Evolutionary conservation across 1,284 basidiomycete genomes (phyloP).

Genomic region (Leccinum ponderosum): DNA sequence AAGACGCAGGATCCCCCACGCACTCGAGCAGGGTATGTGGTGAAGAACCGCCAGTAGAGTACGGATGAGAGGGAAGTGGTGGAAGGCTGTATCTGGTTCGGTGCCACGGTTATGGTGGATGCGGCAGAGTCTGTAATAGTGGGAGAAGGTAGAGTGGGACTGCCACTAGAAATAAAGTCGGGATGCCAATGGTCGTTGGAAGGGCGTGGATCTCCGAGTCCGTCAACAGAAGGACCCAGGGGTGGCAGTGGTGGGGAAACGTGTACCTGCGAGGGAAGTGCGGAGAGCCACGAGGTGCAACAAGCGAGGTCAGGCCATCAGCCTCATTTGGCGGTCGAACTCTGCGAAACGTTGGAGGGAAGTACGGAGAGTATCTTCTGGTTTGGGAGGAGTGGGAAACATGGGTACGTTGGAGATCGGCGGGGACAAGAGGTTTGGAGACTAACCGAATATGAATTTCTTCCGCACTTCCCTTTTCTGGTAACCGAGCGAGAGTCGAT

Average conservation of each 20-base stretch:
- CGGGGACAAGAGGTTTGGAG: too few relatives aligned
- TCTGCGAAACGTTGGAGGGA: too few relatives aligned
- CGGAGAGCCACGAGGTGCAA: slow-evolving; percentile 40
- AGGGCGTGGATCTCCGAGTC: slow-evolving; percentile 11
- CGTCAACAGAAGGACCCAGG: slow-evolving; percentile 20
- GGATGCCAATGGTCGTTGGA: slow-evolving; percentile 19
- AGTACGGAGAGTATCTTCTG: too few relatives aligned
- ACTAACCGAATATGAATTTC: too few relatives aligned
- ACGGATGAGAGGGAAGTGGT: neutral
- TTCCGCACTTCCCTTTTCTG: too few relatives aligned
- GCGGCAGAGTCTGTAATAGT: slow-evolving; percentile 6
- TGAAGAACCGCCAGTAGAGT: slow-evolving; percentile 10
- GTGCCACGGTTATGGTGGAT: slow-evolving; percentile 15
- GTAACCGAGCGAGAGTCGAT: too few relatives aligned
- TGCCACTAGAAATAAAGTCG: slow-evolving; percentile 17
- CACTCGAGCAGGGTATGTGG: slow-evolving; percentile 17
- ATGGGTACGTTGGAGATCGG: too few relatives aligned
- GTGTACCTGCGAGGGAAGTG: slow-evolving; percentile 33
- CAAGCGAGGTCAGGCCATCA: too few relatives aligned
- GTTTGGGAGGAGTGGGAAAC: too few relatives aligned
- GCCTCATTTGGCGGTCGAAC: too few relatives aligned
- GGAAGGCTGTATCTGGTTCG: neutral
- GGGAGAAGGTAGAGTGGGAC: slow-evolving; percentile 3
- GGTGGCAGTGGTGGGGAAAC: slow-evolving; percentile 38
- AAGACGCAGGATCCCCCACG: slow-evolving; percentile 12